A percentile compares a stretch with the other conserved stretches of the same genome.
Evolutionary conservation across 208 protist species (phyloP).

Genomic region (Trypanosoma congolense): DNA sequence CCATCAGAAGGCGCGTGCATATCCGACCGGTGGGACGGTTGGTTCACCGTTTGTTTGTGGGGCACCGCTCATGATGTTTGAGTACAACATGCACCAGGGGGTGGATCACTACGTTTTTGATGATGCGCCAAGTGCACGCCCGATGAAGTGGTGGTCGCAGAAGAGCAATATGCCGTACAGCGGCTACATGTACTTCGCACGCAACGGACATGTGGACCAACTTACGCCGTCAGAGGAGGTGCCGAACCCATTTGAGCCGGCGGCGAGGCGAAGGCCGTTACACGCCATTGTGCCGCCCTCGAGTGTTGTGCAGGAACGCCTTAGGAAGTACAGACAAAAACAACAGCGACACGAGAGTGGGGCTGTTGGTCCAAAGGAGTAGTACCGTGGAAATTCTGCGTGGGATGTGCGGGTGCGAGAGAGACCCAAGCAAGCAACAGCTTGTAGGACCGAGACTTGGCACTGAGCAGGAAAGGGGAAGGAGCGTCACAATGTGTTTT

Average conservation of each 20-base stretch:
- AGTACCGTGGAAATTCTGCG: no score
- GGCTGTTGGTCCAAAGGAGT: no score
- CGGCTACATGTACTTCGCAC: conserved; percentile 75
- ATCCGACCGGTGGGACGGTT: conserved; percentile 66
- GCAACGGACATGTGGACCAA: conserved; percentile 57
- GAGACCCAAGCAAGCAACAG: no score
- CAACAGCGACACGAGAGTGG: no score
- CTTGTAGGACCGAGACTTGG: no score
- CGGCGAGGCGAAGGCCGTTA: conserved; percentile 19
- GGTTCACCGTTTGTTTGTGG: conserved; percentile 70
- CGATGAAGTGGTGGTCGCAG: conserved; percentile 87
- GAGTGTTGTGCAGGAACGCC: conserved; percentile 21
- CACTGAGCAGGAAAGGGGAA: no score
- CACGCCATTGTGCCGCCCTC: conserved; percentile 29
- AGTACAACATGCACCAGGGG: conserved; percentile 80
- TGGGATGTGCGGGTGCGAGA: no score
- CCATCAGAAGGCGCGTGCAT: conserved; percentile 15
- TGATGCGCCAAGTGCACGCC: conserved; percentile 68
- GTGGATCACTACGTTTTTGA: conserved; percentile 86
- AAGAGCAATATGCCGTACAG: conserved; percentile 88
- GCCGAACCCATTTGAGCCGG: conserved; percentile 53
- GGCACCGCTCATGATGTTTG: conserved; percentile 54
- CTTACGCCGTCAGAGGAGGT: conserved; percentile 50
- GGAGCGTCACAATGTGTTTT: no score
- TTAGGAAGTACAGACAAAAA: conserved; percentile 21